Evolutionary conservation across 805 yeast genomes (phyloP), one percentile per base, ranked within the genome.

Genomic region (Lachancea nothofagi): DNA sequence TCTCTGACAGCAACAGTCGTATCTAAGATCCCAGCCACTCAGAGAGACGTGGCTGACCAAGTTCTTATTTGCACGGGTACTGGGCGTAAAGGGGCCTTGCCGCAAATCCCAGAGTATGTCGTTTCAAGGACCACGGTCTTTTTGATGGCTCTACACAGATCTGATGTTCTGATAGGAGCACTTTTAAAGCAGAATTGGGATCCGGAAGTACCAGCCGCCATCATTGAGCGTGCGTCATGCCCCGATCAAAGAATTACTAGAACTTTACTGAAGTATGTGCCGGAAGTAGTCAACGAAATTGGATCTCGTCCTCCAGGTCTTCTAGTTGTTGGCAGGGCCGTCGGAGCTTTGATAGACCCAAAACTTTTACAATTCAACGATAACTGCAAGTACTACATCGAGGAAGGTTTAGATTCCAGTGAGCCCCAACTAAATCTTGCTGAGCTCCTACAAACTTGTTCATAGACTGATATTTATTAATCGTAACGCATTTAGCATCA

Each of bases 221-320:
- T 89, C 17, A 77, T 90, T 2, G 97, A 90, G 59, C 71, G 97
- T 42, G 95, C 96, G 0, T 80, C 93, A 12, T 88, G 97, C 61
- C 88, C 93, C 0, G 97, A 89, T 56, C 97, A 90, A 64, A 64
- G 97, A 41, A 72, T 89, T 4, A 77, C 88, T 3, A 68, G 95
- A 46, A 84, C 96, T 0, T 72, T 77, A 0, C 64, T 90, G 31
- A 69, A 70, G 37, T 64, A 81, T 46, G 76, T 87, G 1, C 81
- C 82, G 0, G 78, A 71, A 30, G 94, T 93, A 1, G 75, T 87
- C 1, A 81, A 81, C 46, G 75, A 75, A 21, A 73, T 77, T 31
- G 97, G 96, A 0, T 80, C 93, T 9, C 70, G 96, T 46, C 97
- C 97, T 0, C 97, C 97, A 0, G 97, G 97, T 0, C 66, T 90